Conservation (phyloP, 345 rosid species). For the Cardamine chenopodiifolia region DNA sequence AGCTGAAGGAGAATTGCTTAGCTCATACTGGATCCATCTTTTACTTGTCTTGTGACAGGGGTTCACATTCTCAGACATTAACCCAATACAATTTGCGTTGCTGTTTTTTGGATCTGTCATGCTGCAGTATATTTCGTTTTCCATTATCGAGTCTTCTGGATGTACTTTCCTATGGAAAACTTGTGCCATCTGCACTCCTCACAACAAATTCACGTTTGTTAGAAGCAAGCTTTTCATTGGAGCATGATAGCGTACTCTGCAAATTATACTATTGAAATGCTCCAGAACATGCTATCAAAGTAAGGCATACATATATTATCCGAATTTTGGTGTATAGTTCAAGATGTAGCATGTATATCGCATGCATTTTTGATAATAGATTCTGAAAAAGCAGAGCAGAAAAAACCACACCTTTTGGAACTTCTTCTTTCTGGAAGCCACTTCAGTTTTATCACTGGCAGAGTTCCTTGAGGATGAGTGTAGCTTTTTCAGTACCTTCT, state of each 20-base stretch:
- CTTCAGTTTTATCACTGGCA: constrained; percentile 35
- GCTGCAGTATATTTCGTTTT: constrained; percentile 32
- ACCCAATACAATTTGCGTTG: constrained; percentile 37
- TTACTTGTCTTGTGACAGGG: constrained; percentile 41
- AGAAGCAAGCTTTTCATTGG: constrained; percentile 20
- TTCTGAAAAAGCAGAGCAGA: constrained; percentile 10
- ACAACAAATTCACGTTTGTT: constrained; percentile 14
- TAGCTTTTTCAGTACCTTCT: constrained; percentile 66
- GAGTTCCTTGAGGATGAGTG: constrained; percentile 48
- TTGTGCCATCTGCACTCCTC: constrained; percentile 65
- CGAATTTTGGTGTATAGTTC: constrained; percentile 17
- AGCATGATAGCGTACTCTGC: constrained; percentile 9
- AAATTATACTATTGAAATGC: neutral
- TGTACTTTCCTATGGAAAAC: constrained; percentile 73
- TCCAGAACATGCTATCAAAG: constrained; percentile 9
- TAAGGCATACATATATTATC: constrained; percentile 7
- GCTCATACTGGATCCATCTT: constrained; percentile 45
- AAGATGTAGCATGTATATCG: constrained; percentile 17
- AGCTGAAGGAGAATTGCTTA: constrained; percentile 43
- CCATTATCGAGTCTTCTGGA: constrained; percentile 56
- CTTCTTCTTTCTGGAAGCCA: constrained; percentile 58
- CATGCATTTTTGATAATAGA: neutral
- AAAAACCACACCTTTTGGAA: constrained; percentile 60
- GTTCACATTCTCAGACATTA: constrained; percentile 41
- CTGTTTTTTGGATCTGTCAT: constrained; percentile 37